Conservation (phyloP, 108 stramenopile genomes). For the Pseudonitzschia multiseries region DNA sequence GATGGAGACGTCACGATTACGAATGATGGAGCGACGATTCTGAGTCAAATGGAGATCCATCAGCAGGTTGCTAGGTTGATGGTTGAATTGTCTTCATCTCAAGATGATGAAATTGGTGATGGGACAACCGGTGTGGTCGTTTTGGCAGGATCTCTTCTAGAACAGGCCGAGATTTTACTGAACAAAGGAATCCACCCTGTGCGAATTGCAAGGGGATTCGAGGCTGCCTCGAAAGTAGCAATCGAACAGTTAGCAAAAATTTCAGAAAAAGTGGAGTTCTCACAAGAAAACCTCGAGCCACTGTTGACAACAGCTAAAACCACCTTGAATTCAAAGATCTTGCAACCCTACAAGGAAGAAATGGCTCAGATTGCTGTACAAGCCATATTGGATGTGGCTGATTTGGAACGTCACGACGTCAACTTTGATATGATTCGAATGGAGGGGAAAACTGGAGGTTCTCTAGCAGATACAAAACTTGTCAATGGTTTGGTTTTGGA, state of each 20-base stretch:
- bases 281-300: constrained; percentile 83
- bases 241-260: constrained; percentile 83
- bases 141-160: constrained; percentile 95
- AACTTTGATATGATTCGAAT: constrained; percentile 99
- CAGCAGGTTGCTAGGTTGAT: constrained; percentile 96
- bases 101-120: constrained; percentile 99
- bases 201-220: constrained; percentile 96
- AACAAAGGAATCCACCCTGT: constrained; percentile 96
- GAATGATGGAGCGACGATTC: constrained; percentile 99
- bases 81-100: constrained; percentile 93
- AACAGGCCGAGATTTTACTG: constrained; percentile 95
- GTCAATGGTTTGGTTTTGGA: constrained; percentile 97
- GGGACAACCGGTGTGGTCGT: constrained; percentile 99
- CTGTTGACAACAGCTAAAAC: constrained; percentile 95
- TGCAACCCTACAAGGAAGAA: constrained; percentile 92
- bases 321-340: constrained; percentile 94
- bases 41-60: constrained; percentile 93
- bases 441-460: constrained; percentile 99
- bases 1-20: constrained; percentile 99
- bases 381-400: constrained; percentile 95
- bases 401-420: constrained; percentile 95
- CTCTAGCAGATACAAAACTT: constrained; percentile 95
- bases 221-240: constrained; percentile 92
- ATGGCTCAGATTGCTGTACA: constrained; percentile 97
- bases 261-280: constrained; percentile 87